Evolutionary conservation across 345 rosid species (phyloP).

Genomic region (Populus euphratica): DNA sequence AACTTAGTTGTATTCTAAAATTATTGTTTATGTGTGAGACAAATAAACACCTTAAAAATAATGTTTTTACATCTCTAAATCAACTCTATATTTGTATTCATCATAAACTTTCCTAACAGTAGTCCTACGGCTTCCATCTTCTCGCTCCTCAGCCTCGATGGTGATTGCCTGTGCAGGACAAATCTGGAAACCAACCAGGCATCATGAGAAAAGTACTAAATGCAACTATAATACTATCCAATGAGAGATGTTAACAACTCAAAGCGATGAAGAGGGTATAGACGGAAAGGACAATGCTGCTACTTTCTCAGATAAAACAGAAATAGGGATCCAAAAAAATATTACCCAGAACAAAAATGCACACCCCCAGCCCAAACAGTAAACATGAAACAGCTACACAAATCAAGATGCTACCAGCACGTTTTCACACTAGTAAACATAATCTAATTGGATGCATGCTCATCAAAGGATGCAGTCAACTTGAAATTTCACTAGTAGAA

Average conservation of each 20-base stretch:
- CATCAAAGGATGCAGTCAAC: background rate
- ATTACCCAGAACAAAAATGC: background rate
- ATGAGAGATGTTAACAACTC: background rate
- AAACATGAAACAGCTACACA: background rate
- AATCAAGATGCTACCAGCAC: background rate
- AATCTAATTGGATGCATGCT: background rate
- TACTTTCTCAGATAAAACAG: background rate
- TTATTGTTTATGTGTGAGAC: no score
- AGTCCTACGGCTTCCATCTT: conserved; percentile 98
- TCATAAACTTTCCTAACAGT: no score
- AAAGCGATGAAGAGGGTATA: background rate
- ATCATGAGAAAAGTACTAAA: conserved; percentile 8
- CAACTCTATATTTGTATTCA: no score
- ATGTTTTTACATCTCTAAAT: no score
- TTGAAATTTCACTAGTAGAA: background rate
- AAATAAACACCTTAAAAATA: no score
- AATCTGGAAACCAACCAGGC: conserved; percentile 42
- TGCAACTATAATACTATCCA: background rate
- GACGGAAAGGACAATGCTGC: background rate
- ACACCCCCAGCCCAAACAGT: background rate
- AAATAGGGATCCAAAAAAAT: background rate
- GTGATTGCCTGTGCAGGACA: conserved; percentile 99
- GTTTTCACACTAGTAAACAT: background rate
- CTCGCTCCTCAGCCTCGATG: conserved; percentile 95
- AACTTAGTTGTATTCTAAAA: no score